These are phyloP conservation scores for Arthrobotrys conoides DNA, from an alignment of 2,329 filamentous ascomycete species.

Conservation along the genomic window DNA sequence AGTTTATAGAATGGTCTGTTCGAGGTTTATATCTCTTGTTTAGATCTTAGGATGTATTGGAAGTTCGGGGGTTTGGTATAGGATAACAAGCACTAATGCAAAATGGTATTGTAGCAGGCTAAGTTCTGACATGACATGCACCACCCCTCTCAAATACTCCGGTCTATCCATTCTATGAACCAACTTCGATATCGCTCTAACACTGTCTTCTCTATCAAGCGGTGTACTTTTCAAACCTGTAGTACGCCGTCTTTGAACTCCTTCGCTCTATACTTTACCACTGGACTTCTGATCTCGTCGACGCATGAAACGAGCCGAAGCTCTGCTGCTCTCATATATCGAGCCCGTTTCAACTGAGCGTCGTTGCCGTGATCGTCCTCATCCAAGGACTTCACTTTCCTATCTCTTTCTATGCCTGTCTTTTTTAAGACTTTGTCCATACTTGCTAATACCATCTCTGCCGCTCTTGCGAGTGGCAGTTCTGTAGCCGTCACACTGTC, in stretches of 20 bases:
- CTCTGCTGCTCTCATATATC: slow-evolving; percentile 87
- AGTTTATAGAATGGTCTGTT: background rate
- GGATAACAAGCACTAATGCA: background rate
- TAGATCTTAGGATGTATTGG: slow-evolving; percentile 6
- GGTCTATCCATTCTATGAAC: slow-evolving; percentile 31
- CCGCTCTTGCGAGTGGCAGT: slow-evolving; percentile 84
- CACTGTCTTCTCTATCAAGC: slow-evolving; percentile 5
- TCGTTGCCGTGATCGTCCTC: slow-evolving; percentile 68
- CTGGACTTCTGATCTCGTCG: slow-evolving; percentile 62
- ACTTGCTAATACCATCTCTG: slow-evolving; percentile 87
- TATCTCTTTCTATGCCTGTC: slow-evolving; percentile 77
- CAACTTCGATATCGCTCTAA: slow-evolving; percentile 7
- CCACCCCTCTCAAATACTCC: slow-evolving; percentile 27
- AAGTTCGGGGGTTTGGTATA: background rate
- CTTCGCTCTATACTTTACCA: slow-evolving; percentile 46
- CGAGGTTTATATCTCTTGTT: slow-evolving; percentile 6
- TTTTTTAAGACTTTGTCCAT: slow-evolving; percentile 88
- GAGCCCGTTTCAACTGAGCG: slow-evolving; percentile 72
- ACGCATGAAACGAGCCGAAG: slow-evolving; percentile 76
- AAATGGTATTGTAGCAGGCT: slow-evolving; percentile 29
- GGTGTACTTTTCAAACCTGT: background rate
- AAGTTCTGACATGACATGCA: slow-evolving; percentile 22
- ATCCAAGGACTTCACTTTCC: slow-evolving; percentile 68
- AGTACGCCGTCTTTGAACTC: slow-evolving; percentile 43
- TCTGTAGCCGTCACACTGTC: slow-evolving; percentile 79